phyloP scores from a whole-genome alignment of 1,284 basidiomycete species.

The Pisolithus thermaeus region DNA sequence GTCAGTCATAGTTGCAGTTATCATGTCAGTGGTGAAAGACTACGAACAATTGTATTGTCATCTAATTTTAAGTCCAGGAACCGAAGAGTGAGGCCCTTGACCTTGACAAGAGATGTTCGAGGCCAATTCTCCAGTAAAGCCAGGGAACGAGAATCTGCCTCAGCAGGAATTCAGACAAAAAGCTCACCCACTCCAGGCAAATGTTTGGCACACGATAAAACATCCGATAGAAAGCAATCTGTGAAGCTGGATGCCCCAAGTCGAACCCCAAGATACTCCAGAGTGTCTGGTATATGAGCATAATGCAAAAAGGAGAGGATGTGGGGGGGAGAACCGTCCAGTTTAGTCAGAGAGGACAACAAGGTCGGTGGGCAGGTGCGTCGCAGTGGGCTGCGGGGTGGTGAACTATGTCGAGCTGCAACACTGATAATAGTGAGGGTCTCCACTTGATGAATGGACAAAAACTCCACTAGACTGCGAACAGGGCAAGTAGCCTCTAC shows the following conservation, averaged over 20 bases:
- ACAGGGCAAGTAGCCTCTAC: not conserved
- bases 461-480: not conserved
- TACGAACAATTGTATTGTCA: too few relatives aligned
- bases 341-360: not conserved
- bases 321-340: not conserved
- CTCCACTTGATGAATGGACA: not conserved
- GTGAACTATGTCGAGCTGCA: too few relatives aligned
- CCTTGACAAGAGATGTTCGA: not conserved
- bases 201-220: not conserved
- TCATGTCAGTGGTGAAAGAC: too few relatives aligned
- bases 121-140: not conserved
- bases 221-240: not conserved
- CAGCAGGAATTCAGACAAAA: not conserved
- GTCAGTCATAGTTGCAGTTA: not conserved
- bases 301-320: not conserved
- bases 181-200: not conserved
- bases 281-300: not conserved
- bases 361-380: not conserved
- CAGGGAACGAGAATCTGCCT: not conserved
- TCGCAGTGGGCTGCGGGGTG: too few relatives aligned
- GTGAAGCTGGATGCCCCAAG: not conserved
- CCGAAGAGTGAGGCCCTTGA: not conserved
- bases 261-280: not conserved
- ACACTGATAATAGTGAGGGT: not conserved
- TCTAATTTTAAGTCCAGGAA: not conserved